Evolutionary conservation across 352 stramenopile genomes (phyloP).

Genomic region (Pythium brachiatum): DNA sequence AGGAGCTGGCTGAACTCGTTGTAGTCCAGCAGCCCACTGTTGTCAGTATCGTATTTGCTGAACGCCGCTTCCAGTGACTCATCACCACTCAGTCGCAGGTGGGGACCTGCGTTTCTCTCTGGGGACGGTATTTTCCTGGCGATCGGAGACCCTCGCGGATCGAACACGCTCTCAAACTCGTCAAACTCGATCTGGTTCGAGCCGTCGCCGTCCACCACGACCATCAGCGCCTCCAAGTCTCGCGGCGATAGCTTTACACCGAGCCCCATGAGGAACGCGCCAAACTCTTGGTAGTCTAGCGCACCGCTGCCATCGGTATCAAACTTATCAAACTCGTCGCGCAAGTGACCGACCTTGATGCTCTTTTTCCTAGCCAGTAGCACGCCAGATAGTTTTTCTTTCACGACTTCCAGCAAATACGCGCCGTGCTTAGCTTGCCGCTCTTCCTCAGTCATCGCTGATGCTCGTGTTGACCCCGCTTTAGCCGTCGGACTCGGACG

Average conservation of each 20-base stretch:
- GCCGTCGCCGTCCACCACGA: constrained; percentile 39
- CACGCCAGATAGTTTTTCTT: constrained; percentile 4
- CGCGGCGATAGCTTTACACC: constrained; percentile 51
- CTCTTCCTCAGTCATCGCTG: constrained; percentile 9
- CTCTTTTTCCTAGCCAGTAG: constrained; percentile 12
- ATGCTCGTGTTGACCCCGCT: background rate
- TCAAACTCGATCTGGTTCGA: constrained; percentile 48
- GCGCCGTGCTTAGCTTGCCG: constrained; percentile 9
- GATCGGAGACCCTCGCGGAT: background rate
- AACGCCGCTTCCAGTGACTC: constrained; percentile 30
- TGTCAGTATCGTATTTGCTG: constrained; percentile 38
- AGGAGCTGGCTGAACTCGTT: constrained; percentile 34
- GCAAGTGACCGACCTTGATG: constrained; percentile 17
- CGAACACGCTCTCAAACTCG: constrained; percentile 37
- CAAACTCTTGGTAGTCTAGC: constrained; percentile 64
- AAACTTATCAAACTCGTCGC: constrained; percentile 45
- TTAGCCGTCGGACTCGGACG: constrained; percentile 21
- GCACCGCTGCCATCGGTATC: constrained; percentile 44
- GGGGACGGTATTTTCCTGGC: background rate
- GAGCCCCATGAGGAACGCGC: constrained; percentile 47
- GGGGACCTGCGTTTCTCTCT: background rate
- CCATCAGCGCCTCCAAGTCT: constrained; percentile 39
- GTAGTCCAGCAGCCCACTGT: constrained; percentile 32
- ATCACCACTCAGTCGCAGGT: constrained; percentile 3
- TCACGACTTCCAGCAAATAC: constrained; percentile 22